Evolutionary conservation across 2,329 filamentous ascomycete species (phyloP), one percentile per base, ranked within the genome.

Genomic region (Ascochyta lentis): DNA sequence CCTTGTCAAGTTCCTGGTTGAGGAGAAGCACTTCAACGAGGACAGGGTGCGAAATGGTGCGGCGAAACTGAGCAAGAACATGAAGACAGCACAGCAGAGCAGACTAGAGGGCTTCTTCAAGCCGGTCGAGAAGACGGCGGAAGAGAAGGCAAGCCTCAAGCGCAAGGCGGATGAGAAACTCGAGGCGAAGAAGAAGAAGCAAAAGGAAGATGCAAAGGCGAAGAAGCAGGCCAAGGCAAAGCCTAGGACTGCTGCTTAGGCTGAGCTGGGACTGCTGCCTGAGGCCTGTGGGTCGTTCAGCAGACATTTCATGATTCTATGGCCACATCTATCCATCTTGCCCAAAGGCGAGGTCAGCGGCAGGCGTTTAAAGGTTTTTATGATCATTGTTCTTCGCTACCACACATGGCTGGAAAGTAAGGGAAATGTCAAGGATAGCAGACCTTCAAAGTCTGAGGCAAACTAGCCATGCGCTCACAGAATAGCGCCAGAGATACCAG

Each of bases 91-190:
- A 26, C 95, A 98, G 76, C 95, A 99, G 79, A 89, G 91, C 26
- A 85, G 95, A 22, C 81, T 99, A 1, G 94, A 98, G 73, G 95
- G 95, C 0, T 99, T 99, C 81, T 99, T 99, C 84, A 97, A 96
- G 80, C 88, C 91, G 1, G 79, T 96, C 15, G 90, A 92, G 58
- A 96, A 94, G 81, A 92, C 93, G 0, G 90, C 93, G 0, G 89
- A 88, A 61, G 88, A 99, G 79, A 90, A 94, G 78, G 89, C 89
- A 49, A 87, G 78, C 38, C 80, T 96, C 70, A 99, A 99, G 84
- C 86, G 95, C 65, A 99, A 98, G 81, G 84, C 95, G 34, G 94
- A 98, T 48, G 91, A 93, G 79, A 96, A 96, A 81, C 83, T 91
- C 29, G 92, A 93, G 68, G 90, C 92, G 66, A 92, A 92, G 78